These are phyloP conservation scores for Sclerotinia trifoliorum DNA, from an alignment of 2,329 filamentous ascomycete genomes.

Conservation along the genomic window DNA sequence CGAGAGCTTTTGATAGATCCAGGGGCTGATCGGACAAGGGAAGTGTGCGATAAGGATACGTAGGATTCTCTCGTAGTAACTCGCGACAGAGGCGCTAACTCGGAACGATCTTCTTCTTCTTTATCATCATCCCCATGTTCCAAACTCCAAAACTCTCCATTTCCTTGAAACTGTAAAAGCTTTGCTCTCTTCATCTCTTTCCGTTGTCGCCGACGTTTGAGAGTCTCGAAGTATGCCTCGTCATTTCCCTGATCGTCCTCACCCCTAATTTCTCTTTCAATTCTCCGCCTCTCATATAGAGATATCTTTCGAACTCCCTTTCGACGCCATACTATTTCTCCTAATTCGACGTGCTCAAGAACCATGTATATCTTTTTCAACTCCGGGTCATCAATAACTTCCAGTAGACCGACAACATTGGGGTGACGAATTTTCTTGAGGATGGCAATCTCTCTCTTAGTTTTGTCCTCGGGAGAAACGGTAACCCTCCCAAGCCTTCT, in stretches of 20 bases:
- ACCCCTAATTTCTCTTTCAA: constrained; percentile 68
- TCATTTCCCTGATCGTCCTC: constrained; percentile 57
- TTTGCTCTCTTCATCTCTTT: constrained; percentile 59
- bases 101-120: constrained; percentile 32
- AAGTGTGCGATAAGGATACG: constrained; percentile 23
- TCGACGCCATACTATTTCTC: constrained; percentile 91
- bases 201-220: constrained; percentile 57
- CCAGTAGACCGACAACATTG: constrained; percentile 92
- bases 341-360: constrained; percentile 89
- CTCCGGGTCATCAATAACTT: constrained; percentile 96
- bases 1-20: constrained; percentile 27
- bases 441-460: constrained; percentile 95
- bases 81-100: constrained; percentile 37
- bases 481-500: constrained; percentile 83
- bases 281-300: constrained; percentile 74
- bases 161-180: constrained; percentile 49
- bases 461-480: constrained; percentile 70
- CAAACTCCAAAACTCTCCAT: constrained; percentile 75
- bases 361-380: constrained; percentile 98
- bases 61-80: constrained; percentile 35
- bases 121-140: constrained; percentile 69
- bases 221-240: constrained; percentile 57
- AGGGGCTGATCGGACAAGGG: constrained; percentile 34
- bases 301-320: constrained; percentile 83
- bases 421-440: constrained; percentile 96